Percentiles rank a stretch among this genome's conserved stretches.
These are phyloP conservation scores for Salix dunnii DNA, from an alignment of 345 rosid genomes.

Conservation along the genomic window DNA sequence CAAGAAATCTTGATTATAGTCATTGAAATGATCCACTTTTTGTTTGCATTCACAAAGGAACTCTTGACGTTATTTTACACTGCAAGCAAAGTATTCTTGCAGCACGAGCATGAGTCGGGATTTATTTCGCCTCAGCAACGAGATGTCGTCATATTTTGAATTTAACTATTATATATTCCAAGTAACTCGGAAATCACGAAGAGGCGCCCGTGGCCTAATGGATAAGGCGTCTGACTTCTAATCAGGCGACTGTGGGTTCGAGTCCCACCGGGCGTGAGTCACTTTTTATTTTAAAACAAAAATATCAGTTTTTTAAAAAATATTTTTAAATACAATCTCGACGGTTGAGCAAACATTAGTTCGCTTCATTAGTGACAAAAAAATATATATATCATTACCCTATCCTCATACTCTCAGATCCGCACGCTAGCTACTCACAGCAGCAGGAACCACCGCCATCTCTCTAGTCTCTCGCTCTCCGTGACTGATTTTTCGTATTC, in stretches of 20 bases:
- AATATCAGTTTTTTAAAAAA: too few species aligned
- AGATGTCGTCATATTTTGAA: too few species aligned
- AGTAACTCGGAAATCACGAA: accelerated
- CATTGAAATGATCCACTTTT: not conserved
- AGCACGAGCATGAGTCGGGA: too few species aligned
- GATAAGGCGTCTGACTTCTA: conserved; percentile 85
- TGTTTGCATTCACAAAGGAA: not conserved
- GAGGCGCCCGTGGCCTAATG: conserved; percentile 70
- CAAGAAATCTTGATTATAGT: not conserved
- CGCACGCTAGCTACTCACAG: not conserved
- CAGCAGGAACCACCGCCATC: not conserved
- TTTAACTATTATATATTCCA: accelerated
- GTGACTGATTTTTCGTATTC: not conserved
- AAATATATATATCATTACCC: not conserved
- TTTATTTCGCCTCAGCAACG: too few species aligned
- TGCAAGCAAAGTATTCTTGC: too few species aligned
- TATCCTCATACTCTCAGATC: not conserved
- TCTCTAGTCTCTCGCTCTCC: not conserved
- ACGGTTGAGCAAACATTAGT: too few species aligned
- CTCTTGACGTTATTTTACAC: too few species aligned
- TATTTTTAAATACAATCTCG: too few species aligned
- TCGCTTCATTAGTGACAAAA: too few species aligned
- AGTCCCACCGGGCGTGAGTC: conserved; percentile 64
- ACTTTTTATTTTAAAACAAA: too few species aligned
- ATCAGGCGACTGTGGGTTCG: conserved; percentile 90